Evolutionary conservation across 1,284 basidiomycete genomes (phyloP).

Genomic region (Sporisorium exsertum): DNA sequence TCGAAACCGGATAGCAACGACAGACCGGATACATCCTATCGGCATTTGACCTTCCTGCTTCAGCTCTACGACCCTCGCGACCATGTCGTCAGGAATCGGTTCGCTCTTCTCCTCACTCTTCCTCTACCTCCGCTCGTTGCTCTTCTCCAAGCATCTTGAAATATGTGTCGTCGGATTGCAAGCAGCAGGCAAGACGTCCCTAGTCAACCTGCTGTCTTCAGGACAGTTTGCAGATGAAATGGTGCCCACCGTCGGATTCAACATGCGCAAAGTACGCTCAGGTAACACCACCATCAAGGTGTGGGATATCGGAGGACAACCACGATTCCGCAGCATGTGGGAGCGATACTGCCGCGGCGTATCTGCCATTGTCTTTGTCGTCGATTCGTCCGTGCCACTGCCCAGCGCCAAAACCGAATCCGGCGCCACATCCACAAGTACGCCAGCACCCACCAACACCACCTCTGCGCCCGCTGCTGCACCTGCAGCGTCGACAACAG

Average conservation of each 20-base stretch:
- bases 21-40: too few relatives aligned
- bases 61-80: background rate
- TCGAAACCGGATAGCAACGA: background rate
- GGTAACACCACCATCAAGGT: conserved; percentile 92
- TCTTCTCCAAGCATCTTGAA: conserved; percentile 92
- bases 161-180: conserved; percentile 93
- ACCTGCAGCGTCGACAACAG: conserved; percentile 8
- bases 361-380: conserved; percentile 87
- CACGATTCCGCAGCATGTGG: conserved; percentile 87
- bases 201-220: conserved; percentile 88
- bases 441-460: conserved; percentile 12
- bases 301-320: conserved; percentile 95
- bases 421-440: background rate
- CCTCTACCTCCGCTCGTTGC: conserved; percentile 71
- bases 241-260: conserved; percentile 92
- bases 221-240: conserved; percentile 88
- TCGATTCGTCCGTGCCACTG: conserved; percentile 40
- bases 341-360: conserved; percentile 95
- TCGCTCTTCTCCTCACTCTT: conserved; percentile 57
- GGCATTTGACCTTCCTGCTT: too few relatives aligned
- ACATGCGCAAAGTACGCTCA: conserved; percentile 80
- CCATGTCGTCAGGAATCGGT: conserved; percentile 45
- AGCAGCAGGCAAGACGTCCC: conserved; percentile 91
- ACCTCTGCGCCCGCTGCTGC: conserved; percentile 7
- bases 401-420: conserved; percentile 21